Percentiles rank a stretch among this genome's conserved stretches.
Conservation (phyloP, 73 alveolate genomes). For the Blepharisma stoltei region DNA sequence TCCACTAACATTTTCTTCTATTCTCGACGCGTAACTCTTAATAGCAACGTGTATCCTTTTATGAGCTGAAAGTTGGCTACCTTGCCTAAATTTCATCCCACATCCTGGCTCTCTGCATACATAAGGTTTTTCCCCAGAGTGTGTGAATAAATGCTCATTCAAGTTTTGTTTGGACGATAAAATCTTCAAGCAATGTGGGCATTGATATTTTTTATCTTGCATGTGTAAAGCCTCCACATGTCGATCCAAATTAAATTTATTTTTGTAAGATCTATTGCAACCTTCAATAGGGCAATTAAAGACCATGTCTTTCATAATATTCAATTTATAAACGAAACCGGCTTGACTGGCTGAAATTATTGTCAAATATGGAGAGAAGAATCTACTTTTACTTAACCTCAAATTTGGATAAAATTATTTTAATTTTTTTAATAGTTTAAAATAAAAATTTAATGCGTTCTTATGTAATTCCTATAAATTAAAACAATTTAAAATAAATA, state of each 20-base stretch:
- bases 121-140: conserved; percentile 18
- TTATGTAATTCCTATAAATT: no score
- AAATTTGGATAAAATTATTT: no score
- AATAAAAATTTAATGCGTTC: no score
- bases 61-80: neutral
- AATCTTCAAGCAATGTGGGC: neutral
- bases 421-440: no score
- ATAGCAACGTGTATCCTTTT: neutral
- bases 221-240: neutral
- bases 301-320: neutral
- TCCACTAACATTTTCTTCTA: no score
- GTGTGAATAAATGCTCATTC: conserved; percentile 12
- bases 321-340: no score
- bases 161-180: neutral
- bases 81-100: conserved; percentile 17
- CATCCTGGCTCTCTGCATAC: neutral
- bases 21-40: no score
- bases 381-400: no score
- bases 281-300: conserved; percentile 18
- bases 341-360: no score
- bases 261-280: conserved; percentile 14
- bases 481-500: no score
- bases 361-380: no score
- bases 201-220: neutral
- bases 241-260: neutral